A percentile compares a stretch with the other conserved stretches of the same genome.
Conservation (phyloP, 2,329 filamentous ascomycete genomes). For the Aspergillus glaucus region DNA sequence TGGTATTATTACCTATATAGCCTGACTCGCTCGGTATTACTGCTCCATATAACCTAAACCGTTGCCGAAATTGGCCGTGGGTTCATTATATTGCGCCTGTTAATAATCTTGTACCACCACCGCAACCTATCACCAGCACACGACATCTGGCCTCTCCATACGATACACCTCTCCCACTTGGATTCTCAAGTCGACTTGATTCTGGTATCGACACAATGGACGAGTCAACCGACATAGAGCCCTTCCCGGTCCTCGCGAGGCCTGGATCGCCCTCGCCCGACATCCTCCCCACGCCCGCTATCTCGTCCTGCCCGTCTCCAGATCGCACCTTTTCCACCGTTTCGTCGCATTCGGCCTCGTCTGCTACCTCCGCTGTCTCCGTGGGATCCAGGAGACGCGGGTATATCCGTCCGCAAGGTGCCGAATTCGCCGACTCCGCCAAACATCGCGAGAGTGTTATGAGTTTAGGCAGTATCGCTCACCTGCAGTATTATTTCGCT, state of each 20-base stretch:
- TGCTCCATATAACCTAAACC: conserved; percentile 5
- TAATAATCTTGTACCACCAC: not conserved
- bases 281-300: conserved; percentile 37
- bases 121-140: not conserved
- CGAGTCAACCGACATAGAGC: conserved; percentile 16
- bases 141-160: not conserved
- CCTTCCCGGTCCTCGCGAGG: conserved; percentile 20
- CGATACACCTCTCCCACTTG: not conserved
- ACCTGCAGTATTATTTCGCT: conserved; percentile 97
- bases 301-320: conserved; percentile 39
- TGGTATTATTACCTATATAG: not conserved
- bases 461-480: conserved; percentile 91
- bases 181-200: too few species aligned
- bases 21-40: conserved; percentile 8
- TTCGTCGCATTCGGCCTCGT: conserved; percentile 41
- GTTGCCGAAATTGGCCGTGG: not conserved
- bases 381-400: conserved; percentile 58
- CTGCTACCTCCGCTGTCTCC: conserved; percentile 37
- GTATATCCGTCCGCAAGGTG: conserved; percentile 81
- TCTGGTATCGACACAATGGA: conserved; percentile 16
- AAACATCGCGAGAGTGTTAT: conserved; percentile 89
- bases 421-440: conserved; percentile 84
- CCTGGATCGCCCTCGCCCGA: conserved; percentile 35
- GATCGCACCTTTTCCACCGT: conserved; percentile 42
- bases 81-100: too few species aligned